Evolutionary conservation across 768 basidiomycete genomes (phyloP), one percentile per base, ranked within the genome.

Genomic region (Naganishia antarctica): DNA sequence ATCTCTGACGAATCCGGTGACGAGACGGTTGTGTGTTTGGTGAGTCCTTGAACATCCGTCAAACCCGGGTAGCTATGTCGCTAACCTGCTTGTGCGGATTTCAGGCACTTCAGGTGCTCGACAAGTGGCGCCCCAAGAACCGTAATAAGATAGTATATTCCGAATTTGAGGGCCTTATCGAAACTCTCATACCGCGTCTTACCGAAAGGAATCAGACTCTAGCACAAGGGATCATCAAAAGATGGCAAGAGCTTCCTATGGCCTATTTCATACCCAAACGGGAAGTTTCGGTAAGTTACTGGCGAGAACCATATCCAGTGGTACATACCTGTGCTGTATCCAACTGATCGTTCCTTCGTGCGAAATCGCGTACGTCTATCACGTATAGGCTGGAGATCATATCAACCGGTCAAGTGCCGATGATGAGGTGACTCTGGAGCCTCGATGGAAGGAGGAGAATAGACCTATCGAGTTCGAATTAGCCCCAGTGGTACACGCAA

Each of bases 131-230:
- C 0, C 78, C 96, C 37, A 80, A 88, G 53, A 85, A 86, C 45
- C 83, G 88, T 61, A 97, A 96, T 80, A 97, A 97, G 78, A 86
- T 98, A 29, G 89, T 92, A 64, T 91, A 92, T 68, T 84, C 85
- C 18, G 84, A 84, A 69, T 84, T 92, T 58, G 83, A 84, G 63
- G 78, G 83, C 18, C 84, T 85, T 5, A 84, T 96, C 15, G 80
- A 83, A 71, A 69, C 66, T 2, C 84, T 85, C 49, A 70, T 81
- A 1, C 79, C 82, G 32, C 15, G 15, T 12, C 81, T 83, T 0
- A 84, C 84, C 34, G 82, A 84, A 58, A 76, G 70, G 8, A 78
- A 89, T 57, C 84, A 83, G 66, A 74, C 74, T 7, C 68, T 87
- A 31, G 87, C 91, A 0, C 81, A 85, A 68, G 82, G 92, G 88